These are phyloP conservation scores for Mycena maculata DNA, from an alignment of 768 basidiomycete species.

Conservation along the genomic window DNA sequence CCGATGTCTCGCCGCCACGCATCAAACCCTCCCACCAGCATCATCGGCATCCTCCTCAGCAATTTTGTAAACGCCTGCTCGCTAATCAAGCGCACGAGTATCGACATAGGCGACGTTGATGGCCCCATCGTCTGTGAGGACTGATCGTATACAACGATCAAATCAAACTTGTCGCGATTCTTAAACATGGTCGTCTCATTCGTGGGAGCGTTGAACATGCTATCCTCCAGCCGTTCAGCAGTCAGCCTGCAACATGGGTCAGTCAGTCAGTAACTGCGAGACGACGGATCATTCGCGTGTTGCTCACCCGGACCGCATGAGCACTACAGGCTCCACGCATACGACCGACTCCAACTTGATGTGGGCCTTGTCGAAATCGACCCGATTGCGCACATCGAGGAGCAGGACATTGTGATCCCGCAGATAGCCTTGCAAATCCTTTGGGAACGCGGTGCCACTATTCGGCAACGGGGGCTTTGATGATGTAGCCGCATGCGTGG, in stretches of 20 bases:
- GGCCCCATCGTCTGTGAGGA: constrained; percentile 64
- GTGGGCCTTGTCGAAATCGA: constrained; percentile 80
- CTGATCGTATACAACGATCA: constrained; percentile 88
- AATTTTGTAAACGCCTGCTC: constrained; percentile 79
- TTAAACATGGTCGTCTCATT: constrained; percentile 80
- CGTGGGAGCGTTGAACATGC: constrained; percentile 76
- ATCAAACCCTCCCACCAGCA: constrained; percentile 86
- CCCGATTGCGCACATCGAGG: constrained; percentile 85
- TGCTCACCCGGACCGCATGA: constrained; percentile 75
- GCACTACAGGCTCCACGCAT: constrained; percentile 87
- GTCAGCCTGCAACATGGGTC: constrained; percentile 62
- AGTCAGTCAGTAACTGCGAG: constrained; percentile 12
- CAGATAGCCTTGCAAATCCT: constrained; percentile 69
- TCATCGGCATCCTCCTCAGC: constrained; percentile 79
- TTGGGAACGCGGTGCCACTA: constrained; percentile 69
- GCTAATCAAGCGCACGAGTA: constrained; percentile 76
- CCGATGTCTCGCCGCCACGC: constrained; percentile 80
- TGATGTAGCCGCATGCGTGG: constrained; percentile 44
- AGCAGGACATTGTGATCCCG: constrained; percentile 72
- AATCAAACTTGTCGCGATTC: constrained; percentile 89
- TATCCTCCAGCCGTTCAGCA: constrained; percentile 75
- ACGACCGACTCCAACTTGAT: constrained; percentile 77
- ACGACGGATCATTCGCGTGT: neutral
- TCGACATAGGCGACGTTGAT: constrained; percentile 63
- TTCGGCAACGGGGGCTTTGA: constrained; percentile 64